Conservation (phyloP, 2,329 filamentous ascomycete species). For the Ascochyta clinopodiicola region DNA sequence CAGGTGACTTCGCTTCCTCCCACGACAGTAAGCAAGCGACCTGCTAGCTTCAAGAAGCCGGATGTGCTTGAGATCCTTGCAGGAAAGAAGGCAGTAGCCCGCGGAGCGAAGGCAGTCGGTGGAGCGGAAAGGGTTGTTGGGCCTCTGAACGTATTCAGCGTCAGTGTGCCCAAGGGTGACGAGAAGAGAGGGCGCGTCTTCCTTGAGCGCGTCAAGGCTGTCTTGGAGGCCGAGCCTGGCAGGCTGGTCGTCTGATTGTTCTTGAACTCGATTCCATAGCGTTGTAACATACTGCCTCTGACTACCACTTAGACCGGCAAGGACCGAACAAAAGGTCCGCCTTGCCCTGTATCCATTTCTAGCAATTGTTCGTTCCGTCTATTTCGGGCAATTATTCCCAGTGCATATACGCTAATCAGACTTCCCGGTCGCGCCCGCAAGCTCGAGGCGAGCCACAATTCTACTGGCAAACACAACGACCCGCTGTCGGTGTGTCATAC, state of each 20-base stretch:
- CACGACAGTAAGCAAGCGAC: slow-evolving; percentile 38
- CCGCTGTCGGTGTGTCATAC: slow-evolving; percentile 10
- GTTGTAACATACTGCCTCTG: slow-evolving; percentile 38
- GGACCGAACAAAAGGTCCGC: neutral
- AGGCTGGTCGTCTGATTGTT: slow-evolving; percentile 44
- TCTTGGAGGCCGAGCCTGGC: slow-evolving; percentile 61
- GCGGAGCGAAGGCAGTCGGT: slow-evolving; percentile 39
- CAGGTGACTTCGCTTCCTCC: slow-evolving; percentile 64
- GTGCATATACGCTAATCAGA: slow-evolving; percentile 1
- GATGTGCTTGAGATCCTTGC: slow-evolving; percentile 85
- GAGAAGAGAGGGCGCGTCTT: slow-evolving; percentile 82
- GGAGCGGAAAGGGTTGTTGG: slow-evolving; percentile 47
- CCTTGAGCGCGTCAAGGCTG: slow-evolving; percentile 82
- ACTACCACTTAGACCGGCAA: slow-evolving; percentile 10
- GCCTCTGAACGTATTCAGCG: slow-evolving; percentile 78
- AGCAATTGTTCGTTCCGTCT: slow-evolving; percentile 1
- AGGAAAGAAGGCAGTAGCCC: slow-evolving; percentile 39
- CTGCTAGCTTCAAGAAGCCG: slow-evolving; percentile 57
- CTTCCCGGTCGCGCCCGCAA: slow-evolving; percentile 14
- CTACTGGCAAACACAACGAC: neutral
- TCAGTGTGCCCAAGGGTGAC: slow-evolving; percentile 80
- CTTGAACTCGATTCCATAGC: slow-evolving; percentile 21
- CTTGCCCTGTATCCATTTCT: slow-evolving; percentile 11
- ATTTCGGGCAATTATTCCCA: slow-evolving; percentile 7
- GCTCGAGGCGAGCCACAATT: slow-evolving; percentile 6